Evolutionary conservation across 2,329 filamentous ascomycete genomes (phyloP).

Genomic region (Verticillium klebahnii): DNA sequence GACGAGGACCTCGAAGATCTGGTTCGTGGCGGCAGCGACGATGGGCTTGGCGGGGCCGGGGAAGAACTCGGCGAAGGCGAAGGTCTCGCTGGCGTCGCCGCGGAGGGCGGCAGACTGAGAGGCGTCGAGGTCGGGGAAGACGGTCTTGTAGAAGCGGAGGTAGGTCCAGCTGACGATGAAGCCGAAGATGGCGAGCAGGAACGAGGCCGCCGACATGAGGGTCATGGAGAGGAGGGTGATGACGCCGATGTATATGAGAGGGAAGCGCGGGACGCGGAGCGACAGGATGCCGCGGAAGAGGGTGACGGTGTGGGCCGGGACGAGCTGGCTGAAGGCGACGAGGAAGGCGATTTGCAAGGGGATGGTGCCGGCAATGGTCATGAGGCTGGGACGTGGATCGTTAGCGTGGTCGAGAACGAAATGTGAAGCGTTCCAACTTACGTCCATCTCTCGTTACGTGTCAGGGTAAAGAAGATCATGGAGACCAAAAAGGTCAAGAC

Average conservation of each 20-base stretch:
- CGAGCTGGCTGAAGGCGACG: conserved; percentile 94
- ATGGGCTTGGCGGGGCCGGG: conserved; percentile 77
- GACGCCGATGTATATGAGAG: conserved; percentile 69
- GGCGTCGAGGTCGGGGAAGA: conserved; percentile 63
- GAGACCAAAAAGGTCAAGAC: conserved; percentile 68
- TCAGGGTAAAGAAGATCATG: conserved; percentile 67
- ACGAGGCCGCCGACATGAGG: conserved; percentile 63
- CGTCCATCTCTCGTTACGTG: conserved; percentile 63
- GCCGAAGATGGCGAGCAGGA: conserved; percentile 75
- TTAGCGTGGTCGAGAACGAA: conserved; percentile 13
- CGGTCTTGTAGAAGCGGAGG: conserved; percentile 86
- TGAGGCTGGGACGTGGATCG: conserved; percentile 48
- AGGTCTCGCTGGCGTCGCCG: conserved; percentile 93
- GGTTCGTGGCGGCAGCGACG: conserved; percentile 67
- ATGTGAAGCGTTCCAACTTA: conserved; percentile 36
- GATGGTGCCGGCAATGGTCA: conserved; percentile 82
- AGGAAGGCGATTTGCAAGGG: conserved; percentile 90
- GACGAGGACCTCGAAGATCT: conserved; percentile 71
- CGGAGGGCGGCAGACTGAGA: conserved; percentile 61
- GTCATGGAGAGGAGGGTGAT: conserved; percentile 61
- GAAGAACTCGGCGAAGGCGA: conserved; percentile 94
- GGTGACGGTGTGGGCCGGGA: conserved; percentile 94
- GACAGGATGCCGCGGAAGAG: conserved; percentile 86
- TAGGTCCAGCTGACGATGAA: conserved; percentile 92
- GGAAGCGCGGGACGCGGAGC: conserved; percentile 72